Conservation (phyloP, 306 rosid species). For the Rosa chinensis region DNA sequence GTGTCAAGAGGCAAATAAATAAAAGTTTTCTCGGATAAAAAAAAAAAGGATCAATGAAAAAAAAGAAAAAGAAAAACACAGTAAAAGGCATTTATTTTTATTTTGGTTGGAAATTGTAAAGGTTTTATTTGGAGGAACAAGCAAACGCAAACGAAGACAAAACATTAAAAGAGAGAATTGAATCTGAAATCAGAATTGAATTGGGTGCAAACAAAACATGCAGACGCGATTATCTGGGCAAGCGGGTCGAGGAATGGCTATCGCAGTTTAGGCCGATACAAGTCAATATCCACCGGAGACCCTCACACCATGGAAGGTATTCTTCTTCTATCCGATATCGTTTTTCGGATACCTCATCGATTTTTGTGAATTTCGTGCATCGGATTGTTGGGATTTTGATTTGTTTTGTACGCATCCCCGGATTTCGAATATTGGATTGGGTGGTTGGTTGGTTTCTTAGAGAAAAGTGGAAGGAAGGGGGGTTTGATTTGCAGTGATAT, state of each 20-base stretch:
- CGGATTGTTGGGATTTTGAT: constrained; percentile 30
- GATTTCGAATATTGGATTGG: constrained; percentile 20
- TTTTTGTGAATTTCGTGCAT: constrained; percentile 25
- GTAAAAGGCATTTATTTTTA: too few relatives aligned
- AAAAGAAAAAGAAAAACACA: too few relatives aligned
- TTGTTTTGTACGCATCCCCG: constrained; percentile 23
- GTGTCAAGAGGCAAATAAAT: too few relatives aligned
- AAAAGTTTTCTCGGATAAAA: too few relatives aligned
- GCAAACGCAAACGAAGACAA: too few relatives aligned
- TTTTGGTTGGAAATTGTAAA: too few relatives aligned
- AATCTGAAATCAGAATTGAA: constrained; percentile 15
- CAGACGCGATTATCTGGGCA: constrained; percentile 27
- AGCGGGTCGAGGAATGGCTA: constrained; percentile 32
- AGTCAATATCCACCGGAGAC: constrained; percentile 21
- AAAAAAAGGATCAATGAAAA: too few relatives aligned
- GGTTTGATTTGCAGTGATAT: too few relatives aligned
- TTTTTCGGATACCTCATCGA: constrained; percentile 28
- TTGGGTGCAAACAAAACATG: constrained; percentile 32
- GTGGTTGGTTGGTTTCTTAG: constrained; percentile 33
- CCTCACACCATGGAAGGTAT: constrained; percentile 79
- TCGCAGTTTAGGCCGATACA: constrained; percentile 33
- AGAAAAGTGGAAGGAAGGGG: not conserved
- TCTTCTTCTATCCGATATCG: constrained; percentile 17
- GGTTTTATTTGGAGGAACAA: too few relatives aligned
- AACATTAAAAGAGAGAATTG: too few relatives aligned